Base-by-base conservation (phyloP, 305 asterid genomes). In the Solanum aculeatissimum region DNA sequence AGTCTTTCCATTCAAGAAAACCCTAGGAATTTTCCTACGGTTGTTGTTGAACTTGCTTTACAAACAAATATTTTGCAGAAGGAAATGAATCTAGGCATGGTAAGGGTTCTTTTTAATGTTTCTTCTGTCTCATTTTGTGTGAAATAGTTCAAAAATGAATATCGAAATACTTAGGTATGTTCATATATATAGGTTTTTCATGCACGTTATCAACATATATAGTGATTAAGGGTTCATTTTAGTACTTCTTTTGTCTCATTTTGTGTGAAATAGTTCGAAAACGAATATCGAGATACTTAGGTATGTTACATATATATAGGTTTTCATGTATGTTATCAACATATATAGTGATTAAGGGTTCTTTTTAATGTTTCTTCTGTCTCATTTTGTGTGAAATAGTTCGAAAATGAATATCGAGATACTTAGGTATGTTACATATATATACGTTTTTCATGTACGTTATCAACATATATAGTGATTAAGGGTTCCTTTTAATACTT, bases 1-100 rank as follows among this genome's bases (percentile, higher is more conserved):
- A 94, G 94, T 90, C 91, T 96, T 19, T 93, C 99, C 19, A 85
- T 96, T 13, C 99, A 96, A 83, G 99, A 96, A 85, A 93, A 78
- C 78, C 85, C 98, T 1, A 83, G 86, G 19, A 92, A 94, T 29
- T 77, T 94, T 32, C 99, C 99, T 0, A 85, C 92, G 1, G 85
- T 86, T 63, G 97, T 96, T 60, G 85, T 95, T 79, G 99, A 95
- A 89, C 92, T 95, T 11, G 95, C 92, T 66, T 90, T 93, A 94
- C 94, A 92, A 78, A 95, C 98, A 7, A 89, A 90, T 8, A 92
- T 83, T 1, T 87, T 95, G 83, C 98, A 95, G 62, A 92, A 88
- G 92, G 98, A 95, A 53, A 94, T 95, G 96, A 81, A 91, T 71
- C 83, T 85, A 0, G 99, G 98, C 2, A 92, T 96, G 82, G 82